Conservation (phyloP, 2,329 filamentous ascomycete species). For the Achaetomium macrosporum region DNA sequence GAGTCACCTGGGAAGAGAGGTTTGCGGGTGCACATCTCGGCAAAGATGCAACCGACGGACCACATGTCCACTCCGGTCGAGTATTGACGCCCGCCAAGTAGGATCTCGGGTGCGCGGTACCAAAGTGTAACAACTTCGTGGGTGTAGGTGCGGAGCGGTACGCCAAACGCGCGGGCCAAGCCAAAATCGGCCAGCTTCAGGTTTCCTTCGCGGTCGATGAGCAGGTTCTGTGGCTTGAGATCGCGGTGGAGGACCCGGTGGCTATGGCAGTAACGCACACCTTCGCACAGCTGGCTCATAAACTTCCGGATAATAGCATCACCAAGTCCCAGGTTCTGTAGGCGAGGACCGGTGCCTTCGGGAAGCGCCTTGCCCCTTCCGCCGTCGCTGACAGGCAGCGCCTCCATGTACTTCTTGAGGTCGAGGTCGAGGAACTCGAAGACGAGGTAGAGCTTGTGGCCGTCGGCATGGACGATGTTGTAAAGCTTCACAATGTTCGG, state of each 20-base stretch:
- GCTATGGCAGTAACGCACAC: constrained; percentile 77
- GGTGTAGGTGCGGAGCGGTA: constrained; percentile 81
- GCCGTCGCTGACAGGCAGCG: constrained; percentile 72
- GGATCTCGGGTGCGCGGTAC: constrained; percentile 82
- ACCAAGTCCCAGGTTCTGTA: constrained; percentile 64
- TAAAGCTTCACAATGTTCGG: constrained; percentile 77
- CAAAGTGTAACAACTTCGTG: constrained; percentile 89
- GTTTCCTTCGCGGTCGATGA: constrained; percentile 80
- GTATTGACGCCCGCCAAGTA: constrained; percentile 81
- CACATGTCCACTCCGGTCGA: constrained; percentile 93
- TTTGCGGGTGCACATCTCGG: constrained; percentile 88
- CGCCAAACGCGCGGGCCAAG: constrained; percentile 81
- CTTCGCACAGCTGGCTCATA: constrained; percentile 77
- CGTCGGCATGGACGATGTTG: constrained; percentile 88
- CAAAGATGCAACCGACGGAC: constrained; percentile 86
- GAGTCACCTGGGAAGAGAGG: constrained; percentile 84
- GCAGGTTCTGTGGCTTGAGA: constrained; percentile 78
- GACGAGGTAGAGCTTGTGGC: constrained; percentile 86
- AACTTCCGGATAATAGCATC: constrained; percentile 84
- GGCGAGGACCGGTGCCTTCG: constrained; percentile 59
- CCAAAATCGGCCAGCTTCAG: constrained; percentile 83
- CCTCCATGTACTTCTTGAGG: constrained; percentile 92
- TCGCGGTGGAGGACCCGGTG: constrained; percentile 80
- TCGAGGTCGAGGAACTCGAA: constrained; percentile 84
- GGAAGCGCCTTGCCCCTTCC: constrained; percentile 76